Conservation (phyloP, 2,329 filamentous ascomycete species). For the Phialemoniopsis sp. region DNA sequence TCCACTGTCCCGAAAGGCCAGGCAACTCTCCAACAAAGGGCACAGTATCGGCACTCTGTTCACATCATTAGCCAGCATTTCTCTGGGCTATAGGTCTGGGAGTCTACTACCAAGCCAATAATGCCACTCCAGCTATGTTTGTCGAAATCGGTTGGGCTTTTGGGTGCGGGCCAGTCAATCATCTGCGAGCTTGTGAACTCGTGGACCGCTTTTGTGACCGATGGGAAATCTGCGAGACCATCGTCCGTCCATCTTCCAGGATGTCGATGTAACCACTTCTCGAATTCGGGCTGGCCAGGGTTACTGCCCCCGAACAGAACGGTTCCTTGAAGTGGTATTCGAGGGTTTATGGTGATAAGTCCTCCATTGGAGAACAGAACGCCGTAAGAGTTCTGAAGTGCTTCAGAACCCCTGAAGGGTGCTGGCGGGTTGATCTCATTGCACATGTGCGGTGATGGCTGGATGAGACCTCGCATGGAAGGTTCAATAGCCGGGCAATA, state of each 20-base stretch:
- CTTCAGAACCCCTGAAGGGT: constrained; percentile 5
- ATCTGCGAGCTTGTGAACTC: constrained; percentile 13
- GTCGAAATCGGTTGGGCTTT: constrained; percentile 19
- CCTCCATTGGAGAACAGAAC: constrained; percentile 20
- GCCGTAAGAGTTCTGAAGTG: constrained; percentile 22
- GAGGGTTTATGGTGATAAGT: constrained; percentile 24
- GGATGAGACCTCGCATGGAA: constrained; percentile 10
- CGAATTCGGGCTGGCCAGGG: constrained; percentile 21
- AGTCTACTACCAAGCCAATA: constrained; percentile 1
- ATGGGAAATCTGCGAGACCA: constrained; percentile 16
- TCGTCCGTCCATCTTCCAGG: constrained; percentile 22
- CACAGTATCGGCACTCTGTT: constrained; percentile 7
- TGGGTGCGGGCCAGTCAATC: constrained; percentile 20
- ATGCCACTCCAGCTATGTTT: constrained; percentile 9
- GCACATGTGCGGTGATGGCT: constrained; percentile 13
- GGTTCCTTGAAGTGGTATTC: constrained; percentile 20
- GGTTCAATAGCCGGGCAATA: constrained; percentile 11
- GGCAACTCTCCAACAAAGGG: constrained; percentile 10
- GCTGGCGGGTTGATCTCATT: constrained; percentile 3
- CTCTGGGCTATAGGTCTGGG: no score
- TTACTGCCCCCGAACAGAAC: constrained; percentile 25
- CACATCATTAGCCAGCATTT: no score
- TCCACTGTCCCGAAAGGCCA: constrained; percentile 9
- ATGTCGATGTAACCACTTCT: constrained; percentile 20
- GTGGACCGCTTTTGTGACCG: constrained; percentile 17